Evolutionary conservation across 768 basidiomycete genomes (phyloP).

Genomic region (Crassisporium funariophilum): DNA sequence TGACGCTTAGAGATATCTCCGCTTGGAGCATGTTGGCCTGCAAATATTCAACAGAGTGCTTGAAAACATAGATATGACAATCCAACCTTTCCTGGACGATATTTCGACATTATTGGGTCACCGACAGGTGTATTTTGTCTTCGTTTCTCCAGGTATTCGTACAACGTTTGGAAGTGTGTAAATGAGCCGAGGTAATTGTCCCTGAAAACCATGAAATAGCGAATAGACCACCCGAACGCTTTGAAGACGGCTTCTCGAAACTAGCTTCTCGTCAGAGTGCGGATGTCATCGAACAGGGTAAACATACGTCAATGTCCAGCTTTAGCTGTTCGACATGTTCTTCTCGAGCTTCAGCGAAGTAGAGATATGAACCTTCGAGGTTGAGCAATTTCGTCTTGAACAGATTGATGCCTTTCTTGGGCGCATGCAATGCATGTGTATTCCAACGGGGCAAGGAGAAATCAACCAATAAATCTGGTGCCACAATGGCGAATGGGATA

Average conservation of each 20-base stretch:
- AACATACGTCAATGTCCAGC: constrained; percentile 61
- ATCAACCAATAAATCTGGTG: constrained; percentile 55
- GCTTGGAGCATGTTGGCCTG: constrained; percentile 87
- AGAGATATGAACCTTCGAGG: constrained; percentile 73
- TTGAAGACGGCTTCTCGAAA: constrained; percentile 58
- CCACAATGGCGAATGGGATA: constrained; percentile 65
- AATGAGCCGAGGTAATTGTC: constrained; percentile 96
- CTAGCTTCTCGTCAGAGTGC: constrained; percentile 3
- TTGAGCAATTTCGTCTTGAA: constrained; percentile 58
- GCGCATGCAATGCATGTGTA: constrained; percentile 71
- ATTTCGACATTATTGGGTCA: constrained; percentile 80
- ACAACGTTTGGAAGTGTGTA: constrained; percentile 87
- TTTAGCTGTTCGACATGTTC: constrained; percentile 81
- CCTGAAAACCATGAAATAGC: constrained; percentile 84
- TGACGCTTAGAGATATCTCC: constrained; percentile 54
- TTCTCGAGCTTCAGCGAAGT: constrained; percentile 63
- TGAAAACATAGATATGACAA: constrained; percentile 10
- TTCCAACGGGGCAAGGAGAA: constrained; percentile 90
- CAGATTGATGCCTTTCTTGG: constrained; percentile 60
- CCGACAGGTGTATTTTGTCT: constrained; percentile 62
- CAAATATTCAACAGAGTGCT: constrained; percentile 4
- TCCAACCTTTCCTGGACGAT: constrained; percentile 76
- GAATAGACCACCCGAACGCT: constrained; percentile 83
- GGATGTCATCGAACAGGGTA: background rate
- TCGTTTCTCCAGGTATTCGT: constrained; percentile 80